These are phyloP conservation scores for Xylaria scruposa DNA, from an alignment of 495 filamentous ascomycete species.

Conservation along the genomic window DNA sequence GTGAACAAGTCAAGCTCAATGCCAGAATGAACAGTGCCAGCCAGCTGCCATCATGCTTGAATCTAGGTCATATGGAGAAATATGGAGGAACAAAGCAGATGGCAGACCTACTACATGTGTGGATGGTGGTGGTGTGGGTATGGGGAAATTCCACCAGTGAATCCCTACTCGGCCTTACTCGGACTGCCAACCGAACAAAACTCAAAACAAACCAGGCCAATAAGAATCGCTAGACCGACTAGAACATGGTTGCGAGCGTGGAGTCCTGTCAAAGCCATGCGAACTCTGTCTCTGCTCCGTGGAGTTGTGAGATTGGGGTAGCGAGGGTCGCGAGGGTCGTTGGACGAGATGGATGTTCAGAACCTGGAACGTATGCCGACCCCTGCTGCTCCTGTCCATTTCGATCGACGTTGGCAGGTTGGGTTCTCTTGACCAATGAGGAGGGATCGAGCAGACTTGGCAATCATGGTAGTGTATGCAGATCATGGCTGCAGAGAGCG, in stretches of 20 bases:
- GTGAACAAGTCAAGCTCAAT: neutral
- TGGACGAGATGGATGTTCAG: neutral
- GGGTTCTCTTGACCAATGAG: neutral
- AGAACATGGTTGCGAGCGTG: neutral
- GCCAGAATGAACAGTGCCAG: neutral
- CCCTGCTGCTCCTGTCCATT: constrained; percentile 12
- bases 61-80: neutral
- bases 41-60: neutral
- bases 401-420: constrained; percentile 12
- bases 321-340: no score
- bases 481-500: neutral
- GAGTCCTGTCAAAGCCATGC: constrained; percentile 15
- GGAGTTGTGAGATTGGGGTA: constrained; percentile 17
- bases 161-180: neutral
- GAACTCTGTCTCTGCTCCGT: constrained; percentile 17
- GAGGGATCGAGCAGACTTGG: neutral
- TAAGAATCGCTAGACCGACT: neutral
- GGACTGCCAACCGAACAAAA: neutral
- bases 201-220: neutral
- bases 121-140: constrained; percentile 16
- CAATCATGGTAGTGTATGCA: constrained; percentile 4
- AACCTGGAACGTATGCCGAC: neutral
- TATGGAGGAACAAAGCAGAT: neutral
- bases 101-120: neutral
- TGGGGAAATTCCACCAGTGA: constrained; percentile 14